These are phyloP conservation scores for Suillus discolor DNA, from an alignment of 768 basidiomycete genomes.

Conservation along the genomic window DNA sequence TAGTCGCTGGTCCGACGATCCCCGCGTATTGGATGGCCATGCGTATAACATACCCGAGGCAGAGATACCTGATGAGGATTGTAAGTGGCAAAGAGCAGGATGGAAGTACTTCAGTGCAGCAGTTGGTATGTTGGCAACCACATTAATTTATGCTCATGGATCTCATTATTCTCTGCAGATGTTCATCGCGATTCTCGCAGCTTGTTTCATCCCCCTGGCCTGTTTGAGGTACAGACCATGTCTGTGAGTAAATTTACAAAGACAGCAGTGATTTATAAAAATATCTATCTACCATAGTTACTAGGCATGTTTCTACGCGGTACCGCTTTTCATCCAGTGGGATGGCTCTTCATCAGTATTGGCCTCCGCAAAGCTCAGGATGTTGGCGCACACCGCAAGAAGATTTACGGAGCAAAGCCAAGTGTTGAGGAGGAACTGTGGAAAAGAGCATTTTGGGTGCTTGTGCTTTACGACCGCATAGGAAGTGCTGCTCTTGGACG, in stretches of 20 bases:
- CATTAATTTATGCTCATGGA: constrained; percentile 9
- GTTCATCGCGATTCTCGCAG: constrained; percentile 53
- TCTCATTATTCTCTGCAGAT: constrained; percentile 35
- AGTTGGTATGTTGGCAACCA: constrained; percentile 41
- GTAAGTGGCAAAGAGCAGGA: constrained; percentile 57
- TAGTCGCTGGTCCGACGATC: constrained; percentile 65
- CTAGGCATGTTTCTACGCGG: constrained; percentile 57
- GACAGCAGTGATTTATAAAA: neutral
- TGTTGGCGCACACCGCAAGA: constrained; percentile 73
- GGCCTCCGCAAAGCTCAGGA: constrained; percentile 71
- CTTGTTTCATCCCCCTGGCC: constrained; percentile 54
- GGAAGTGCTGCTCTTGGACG: constrained; percentile 57
- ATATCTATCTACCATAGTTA: constrained; percentile 39
- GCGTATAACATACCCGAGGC: constrained; percentile 24
- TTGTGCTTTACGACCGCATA: constrained; percentile 62
- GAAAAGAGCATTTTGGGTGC: constrained; percentile 79
- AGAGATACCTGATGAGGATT: constrained; percentile 27
- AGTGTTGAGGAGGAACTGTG: constrained; percentile 68
- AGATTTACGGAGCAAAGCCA: constrained; percentile 49
- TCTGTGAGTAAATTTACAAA: constrained; percentile 38
- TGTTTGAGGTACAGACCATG: constrained; percentile 67
- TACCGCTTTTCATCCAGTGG: constrained; percentile 47
- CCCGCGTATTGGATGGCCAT: constrained; percentile 50
- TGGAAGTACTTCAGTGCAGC: constrained; percentile 61
- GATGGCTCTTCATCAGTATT: constrained; percentile 56